These are phyloP conservation scores for Pseudogymnoascus sp. DNA, from an alignment of 2,329 filamentous ascomycete genomes.

Conservation along the genomic window DNA sequence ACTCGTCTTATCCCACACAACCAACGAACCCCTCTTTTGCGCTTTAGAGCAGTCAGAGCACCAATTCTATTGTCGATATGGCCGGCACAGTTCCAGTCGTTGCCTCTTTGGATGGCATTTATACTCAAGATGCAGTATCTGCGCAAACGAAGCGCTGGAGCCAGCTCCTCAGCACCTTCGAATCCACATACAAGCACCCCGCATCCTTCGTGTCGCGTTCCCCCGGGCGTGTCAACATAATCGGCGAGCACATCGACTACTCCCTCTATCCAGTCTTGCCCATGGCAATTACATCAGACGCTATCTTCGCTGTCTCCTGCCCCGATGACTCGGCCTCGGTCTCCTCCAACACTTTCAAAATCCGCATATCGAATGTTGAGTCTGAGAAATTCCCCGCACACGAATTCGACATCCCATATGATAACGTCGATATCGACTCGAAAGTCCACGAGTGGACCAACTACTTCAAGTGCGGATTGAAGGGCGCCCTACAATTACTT, in stretches of 20 bases:
- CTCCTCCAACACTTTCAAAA: slow-evolving; percentile 46
- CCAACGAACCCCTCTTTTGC: slow-evolving; percentile 11
- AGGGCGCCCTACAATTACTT: slow-evolving; percentile 71
- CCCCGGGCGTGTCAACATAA: slow-evolving; percentile 93
- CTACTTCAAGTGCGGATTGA: slow-evolving; percentile 91
- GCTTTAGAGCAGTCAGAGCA: background rate
- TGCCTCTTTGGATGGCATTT: slow-evolving; percentile 69
- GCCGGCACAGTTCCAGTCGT: slow-evolving; percentile 62
- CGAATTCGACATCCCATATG: slow-evolving; percentile 61
- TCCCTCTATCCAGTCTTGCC: slow-evolving; percentile 92
- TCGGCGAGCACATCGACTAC: slow-evolving; percentile 99
- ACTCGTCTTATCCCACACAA: background rate
- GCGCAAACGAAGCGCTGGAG: slow-evolving; percentile 69
- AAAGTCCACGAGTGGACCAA: slow-evolving; percentile 90
- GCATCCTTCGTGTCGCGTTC: slow-evolving; percentile 81
- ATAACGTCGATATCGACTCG: slow-evolving; percentile 71
- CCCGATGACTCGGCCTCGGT: slow-evolving; percentile 37
- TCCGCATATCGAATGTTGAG: slow-evolving; percentile 75
- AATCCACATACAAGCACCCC: slow-evolving; percentile 55
- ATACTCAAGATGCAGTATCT: slow-evolving; percentile 62
- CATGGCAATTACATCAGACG: slow-evolving; percentile 89
- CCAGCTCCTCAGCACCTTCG: slow-evolving; percentile 61
- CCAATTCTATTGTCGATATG: slow-evolving; percentile 32
- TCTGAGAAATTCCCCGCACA: slow-evolving; percentile 64
- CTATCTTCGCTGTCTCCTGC: slow-evolving; percentile 68